A percentile compares a stretch with the other conserved stretches of the same genome.
phyloP scores from a whole-genome alignment of 2,329 filamentous ascomycete species.

The Apiospora koreana region DNA sequence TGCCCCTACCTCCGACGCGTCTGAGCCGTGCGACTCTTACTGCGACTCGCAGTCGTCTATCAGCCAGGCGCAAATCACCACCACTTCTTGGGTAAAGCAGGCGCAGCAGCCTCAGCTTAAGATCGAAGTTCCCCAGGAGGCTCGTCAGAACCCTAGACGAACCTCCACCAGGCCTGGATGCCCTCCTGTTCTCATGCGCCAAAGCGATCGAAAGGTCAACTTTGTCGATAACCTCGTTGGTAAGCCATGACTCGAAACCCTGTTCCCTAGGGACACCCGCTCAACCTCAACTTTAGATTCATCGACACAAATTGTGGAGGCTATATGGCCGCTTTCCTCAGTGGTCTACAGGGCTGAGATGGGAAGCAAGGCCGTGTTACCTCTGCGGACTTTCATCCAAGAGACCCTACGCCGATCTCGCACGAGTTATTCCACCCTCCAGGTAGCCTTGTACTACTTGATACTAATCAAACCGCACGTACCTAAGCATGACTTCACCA shows the following conservation, averaged over 20 bases:
- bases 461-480: slow-evolving; percentile 91
- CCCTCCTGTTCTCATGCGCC: slow-evolving; percentile 77
- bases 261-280: slow-evolving; percentile 23
- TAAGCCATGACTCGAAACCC: slow-evolving; percentile 60
- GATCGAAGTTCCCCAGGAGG: slow-evolving; percentile 58
- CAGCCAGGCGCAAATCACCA: slow-evolving; percentile 31
- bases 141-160: slow-evolving; percentile 65
- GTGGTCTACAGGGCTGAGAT: slow-evolving; percentile 73
- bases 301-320: slow-evolving; percentile 94
- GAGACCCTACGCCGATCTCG: slow-evolving; percentile 93
- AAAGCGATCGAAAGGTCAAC: slow-evolving; percentile 87
- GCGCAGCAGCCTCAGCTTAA: slow-evolving; percentile 35
- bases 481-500: slow-evolving; percentile 79
- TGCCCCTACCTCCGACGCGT: slow-evolving; percentile 57
- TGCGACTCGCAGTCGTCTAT: slow-evolving; percentile 35
- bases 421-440: slow-evolving; percentile 95
- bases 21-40: slow-evolving; percentile 48
- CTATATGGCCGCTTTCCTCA: slow-evolving; percentile 92
- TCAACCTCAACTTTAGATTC: slow-evolving; percentile 67
- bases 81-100: slow-evolving; percentile 35
- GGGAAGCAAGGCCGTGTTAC: slow-evolving; percentile 76
- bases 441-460: slow-evolving; percentile 95
- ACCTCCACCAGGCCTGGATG: slow-evolving; percentile 58
- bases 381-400: slow-evolving; percentile 93
- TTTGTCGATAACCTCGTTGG: slow-evolving; percentile 97